A percentile compares a stretch with the other conserved stretches of the same genome.
Conservation (phyloP, 805 yeast genomes). For the Ogataea paradorogensis region DNA sequence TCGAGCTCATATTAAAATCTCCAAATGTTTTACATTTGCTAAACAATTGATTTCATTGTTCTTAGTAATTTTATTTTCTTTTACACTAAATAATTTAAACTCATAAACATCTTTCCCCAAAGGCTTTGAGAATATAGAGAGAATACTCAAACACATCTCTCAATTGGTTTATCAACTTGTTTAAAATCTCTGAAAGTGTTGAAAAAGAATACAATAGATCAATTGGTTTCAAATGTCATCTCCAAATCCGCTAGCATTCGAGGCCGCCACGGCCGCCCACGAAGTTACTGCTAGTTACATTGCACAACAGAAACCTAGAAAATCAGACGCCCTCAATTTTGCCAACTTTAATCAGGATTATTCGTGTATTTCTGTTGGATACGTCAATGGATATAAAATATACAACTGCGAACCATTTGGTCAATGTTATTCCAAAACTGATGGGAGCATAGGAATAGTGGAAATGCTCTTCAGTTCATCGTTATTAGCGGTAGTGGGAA, state of each 20-base stretch:
- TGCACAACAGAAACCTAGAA: constrained; percentile 9
- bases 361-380: constrained; percentile 72
- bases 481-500: constrained; percentile 77
- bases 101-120: not conserved
- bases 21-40: not conserved
- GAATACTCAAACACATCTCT: not conserved
- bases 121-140: not conserved
- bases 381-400: constrained; percentile 62
- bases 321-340: constrained; percentile 36
- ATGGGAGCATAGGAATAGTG: constrained; percentile 68
- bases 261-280: constrained; percentile 19
- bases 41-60: not conserved
- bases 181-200: too few relatives aligned
- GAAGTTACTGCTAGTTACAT: constrained; percentile 16
- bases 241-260: constrained; percentile 22
- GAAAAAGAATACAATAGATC: too few relatives aligned
- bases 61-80: not conserved
- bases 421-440: constrained; percentile 51
- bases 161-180: too few relatives aligned
- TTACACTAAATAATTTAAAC: not conserved
- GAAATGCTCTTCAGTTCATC: constrained; percentile 93
- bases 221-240: too few relatives aligned
- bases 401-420: constrained; percentile 87
- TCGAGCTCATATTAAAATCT: not conserved
- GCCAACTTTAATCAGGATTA: constrained; percentile 87